phyloP scores from a whole-genome alignment of 306 rosid genomes.

The Gastrolobium bilobum region DNA sequence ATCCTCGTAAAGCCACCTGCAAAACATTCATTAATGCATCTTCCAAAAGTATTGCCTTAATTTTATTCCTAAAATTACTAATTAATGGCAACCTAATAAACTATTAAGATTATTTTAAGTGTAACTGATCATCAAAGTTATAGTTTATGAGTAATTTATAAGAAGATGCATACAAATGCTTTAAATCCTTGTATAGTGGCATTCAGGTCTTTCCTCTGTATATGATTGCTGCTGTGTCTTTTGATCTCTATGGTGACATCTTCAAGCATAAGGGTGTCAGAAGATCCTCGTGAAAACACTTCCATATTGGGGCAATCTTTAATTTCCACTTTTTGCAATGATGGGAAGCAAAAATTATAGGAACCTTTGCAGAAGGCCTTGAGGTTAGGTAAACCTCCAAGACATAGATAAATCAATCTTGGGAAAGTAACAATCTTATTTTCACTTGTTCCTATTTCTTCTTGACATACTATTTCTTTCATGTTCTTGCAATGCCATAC shows the following conservation, averaged over 20 bases:
- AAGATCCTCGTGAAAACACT: neutral
- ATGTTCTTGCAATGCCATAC: neutral
- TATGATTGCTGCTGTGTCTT: neutral
- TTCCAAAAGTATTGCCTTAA: too few species aligned
- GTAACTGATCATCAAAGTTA: too few species aligned
- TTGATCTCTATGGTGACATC: neutral
- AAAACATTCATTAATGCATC: neutral
- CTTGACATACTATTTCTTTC: constrained; percentile 9
- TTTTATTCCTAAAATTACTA: too few species aligned
- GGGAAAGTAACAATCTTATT: neutral
- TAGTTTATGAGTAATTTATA: too few species aligned
- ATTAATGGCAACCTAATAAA: too few species aligned
- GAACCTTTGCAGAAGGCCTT: constrained; percentile 4
- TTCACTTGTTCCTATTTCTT: neutral
- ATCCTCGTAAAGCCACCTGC: neutral
- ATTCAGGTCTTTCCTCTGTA: constrained; percentile 3
- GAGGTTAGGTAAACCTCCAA: neutral
- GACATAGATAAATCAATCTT: neutral
- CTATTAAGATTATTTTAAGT: too few species aligned
- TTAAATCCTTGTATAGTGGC: neutral
- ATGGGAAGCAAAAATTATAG: neutral
- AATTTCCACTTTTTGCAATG: neutral
- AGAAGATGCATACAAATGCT: constrained; percentile 29
- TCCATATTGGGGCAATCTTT: neutral
- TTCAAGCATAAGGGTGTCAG: neutral